Conservation (phyloP, 208 protist species). For the Zelonia costaricensis region DNA sequence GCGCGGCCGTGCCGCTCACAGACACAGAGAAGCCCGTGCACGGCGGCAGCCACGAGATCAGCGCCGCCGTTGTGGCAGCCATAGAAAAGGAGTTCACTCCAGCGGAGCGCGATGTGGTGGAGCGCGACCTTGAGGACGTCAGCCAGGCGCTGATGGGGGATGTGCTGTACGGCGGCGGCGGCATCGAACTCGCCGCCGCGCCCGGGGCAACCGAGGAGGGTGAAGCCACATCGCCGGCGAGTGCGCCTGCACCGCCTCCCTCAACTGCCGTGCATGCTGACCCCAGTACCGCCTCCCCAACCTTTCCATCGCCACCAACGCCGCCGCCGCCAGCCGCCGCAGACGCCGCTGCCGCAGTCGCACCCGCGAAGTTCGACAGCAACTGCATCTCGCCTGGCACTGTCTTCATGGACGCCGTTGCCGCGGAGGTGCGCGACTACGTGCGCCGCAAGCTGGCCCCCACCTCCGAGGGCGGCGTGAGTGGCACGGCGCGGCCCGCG, state of each 20-base stretch:
- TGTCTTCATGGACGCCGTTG: conserved; percentile 96
- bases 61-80: conserved; percentile 31
- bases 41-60: conserved; percentile 1
- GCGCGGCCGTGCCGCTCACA: conserved; percentile 30
- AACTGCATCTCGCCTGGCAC: conserved; percentile 99
- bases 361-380: conserved; percentile 91
- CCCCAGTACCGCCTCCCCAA: not conserved
- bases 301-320: not conserved
- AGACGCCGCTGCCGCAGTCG: not conserved
- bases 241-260: not conserved
- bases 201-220: not conserved
- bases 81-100: conserved; percentile 51
- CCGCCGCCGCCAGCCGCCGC: not conserved
- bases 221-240: not conserved
- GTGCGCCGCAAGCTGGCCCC: conserved; percentile 77
- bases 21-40: conserved; percentile 18
- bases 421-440: conserved; percentile 59
- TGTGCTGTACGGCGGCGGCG: conserved; percentile 49
- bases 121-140: conserved; percentile 58
- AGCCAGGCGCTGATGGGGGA: conserved; percentile 38
- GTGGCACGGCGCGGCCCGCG: not conserved
- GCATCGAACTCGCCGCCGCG: too few relatives aligned
- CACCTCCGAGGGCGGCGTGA: conserved; percentile 6
- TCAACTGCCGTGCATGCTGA: not conserved
- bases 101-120: conserved; percentile 35